Evolutionary conservation across 73 alveolate species (phyloP).

Genomic region (Paramecium octaurelia): DNA sequence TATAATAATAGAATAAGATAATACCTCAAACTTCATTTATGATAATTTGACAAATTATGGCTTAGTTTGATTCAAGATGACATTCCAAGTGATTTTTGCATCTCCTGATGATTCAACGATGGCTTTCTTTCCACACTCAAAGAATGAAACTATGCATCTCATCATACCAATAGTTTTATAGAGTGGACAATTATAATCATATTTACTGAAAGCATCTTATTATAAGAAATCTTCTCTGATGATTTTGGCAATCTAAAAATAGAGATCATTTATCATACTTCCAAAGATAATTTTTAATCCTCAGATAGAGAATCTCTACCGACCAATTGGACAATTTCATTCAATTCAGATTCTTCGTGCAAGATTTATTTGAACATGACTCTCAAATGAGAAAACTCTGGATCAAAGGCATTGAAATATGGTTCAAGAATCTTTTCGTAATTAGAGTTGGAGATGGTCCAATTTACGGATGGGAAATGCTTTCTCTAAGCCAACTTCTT

Average conservation of each 20-base stretch:
- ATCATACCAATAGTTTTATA: constrained; percentile 94
- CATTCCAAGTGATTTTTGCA: constrained; percentile 81
- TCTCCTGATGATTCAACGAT: constrained; percentile 84
- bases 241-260: constrained; percentile 80
- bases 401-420: constrained; percentile 90
- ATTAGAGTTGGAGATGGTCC: constrained; percentile 96
- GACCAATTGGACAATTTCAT: constrained; percentile 99
- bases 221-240: constrained; percentile 97
- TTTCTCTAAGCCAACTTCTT: constrained; percentile 98
- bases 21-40: constrained; percentile 77
- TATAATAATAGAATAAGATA: neutral
- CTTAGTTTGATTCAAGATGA: constrained; percentile 68
- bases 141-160: constrained; percentile 85
- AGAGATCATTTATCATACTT: constrained; percentile 44
- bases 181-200: constrained; percentile 96
- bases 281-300: constrained; percentile 94
- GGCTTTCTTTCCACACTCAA: constrained; percentile 80
- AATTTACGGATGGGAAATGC: constrained; percentile 99
- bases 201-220: constrained; percentile 95
- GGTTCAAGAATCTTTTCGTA: constrained; percentile 89
- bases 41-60: constrained; percentile 72
- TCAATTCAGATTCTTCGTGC: constrained; percentile 96
- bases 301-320: constrained; percentile 99
- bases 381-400: constrained; percentile 95
- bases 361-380: constrained; percentile 88